phyloP scores from a whole-genome alignment of 371 early-diverging fungal genomes.

The Massospora cicadina region DNA sequence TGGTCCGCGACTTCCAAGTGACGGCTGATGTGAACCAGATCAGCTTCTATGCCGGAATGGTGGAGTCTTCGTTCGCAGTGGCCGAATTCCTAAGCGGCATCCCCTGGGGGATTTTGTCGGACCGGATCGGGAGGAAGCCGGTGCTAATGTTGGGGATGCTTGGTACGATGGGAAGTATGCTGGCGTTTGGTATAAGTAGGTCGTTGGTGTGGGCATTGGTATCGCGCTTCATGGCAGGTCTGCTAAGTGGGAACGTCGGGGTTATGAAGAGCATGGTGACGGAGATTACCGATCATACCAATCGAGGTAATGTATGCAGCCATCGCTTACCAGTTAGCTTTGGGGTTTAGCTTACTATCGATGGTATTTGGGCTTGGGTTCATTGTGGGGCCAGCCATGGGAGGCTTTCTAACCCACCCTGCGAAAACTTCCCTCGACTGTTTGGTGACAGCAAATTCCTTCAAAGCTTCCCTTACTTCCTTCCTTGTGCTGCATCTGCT shows the following conservation, averaged over 20 bases:
- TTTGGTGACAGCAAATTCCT: conserved; percentile 50
- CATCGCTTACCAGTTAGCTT: not conserved
- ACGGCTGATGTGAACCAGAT: conserved; percentile 12
- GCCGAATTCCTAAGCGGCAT: conserved; percentile 36
- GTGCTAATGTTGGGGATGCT: conserved; percentile 58
- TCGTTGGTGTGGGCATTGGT: conserved; percentile 43
- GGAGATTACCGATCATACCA: conserved; percentile 65
- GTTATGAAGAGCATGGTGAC: conserved; percentile 70
- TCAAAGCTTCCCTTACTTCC: conserved; percentile 50
- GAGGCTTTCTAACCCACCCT: conserved; percentile 64
- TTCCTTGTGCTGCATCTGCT: conserved; percentile 63
- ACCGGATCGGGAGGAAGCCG: conserved; percentile 57
- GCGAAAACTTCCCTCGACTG: conserved; percentile 37
- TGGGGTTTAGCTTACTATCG: conserved; percentile 5
- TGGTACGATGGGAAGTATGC: conserved; percentile 42
- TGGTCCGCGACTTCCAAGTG: conserved; percentile 15
- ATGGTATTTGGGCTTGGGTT: conserved; percentile 4
- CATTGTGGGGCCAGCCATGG: conserved; percentile 49
- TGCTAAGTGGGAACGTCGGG: conserved; percentile 63
- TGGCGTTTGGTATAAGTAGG: conserved; percentile 61
- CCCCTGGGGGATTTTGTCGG: conserved; percentile 33
- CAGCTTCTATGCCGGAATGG: conserved; percentile 36
- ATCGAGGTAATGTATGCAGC: conserved; percentile 27
- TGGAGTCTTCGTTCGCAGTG: conserved; percentile 39
- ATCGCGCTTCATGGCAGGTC: conserved; percentile 47